Base-by-base conservation (phyloP, 2,329 filamentous ascomycete species). In the Tolypocladium album region DNA sequence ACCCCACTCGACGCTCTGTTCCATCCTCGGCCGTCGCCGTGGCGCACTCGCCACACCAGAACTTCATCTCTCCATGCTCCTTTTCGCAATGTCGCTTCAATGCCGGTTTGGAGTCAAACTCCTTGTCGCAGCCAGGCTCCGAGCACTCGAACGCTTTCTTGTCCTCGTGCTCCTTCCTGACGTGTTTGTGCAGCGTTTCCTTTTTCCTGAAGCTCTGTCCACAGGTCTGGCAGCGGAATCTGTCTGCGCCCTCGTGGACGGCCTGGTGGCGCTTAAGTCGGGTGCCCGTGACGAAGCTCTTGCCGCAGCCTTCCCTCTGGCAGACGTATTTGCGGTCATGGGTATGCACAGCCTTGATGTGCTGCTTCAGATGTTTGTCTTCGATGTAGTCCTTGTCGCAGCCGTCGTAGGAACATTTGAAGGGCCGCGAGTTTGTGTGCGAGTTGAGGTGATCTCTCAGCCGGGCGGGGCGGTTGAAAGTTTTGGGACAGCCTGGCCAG, bases 371-470 rank as follows among this genome's bases (percentile, higher is more conserved):
- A 74, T 97, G 92, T 67, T 93, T 93, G 65, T 90, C 85, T 63
- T 94, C 89, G 17, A 91, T 83, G 71, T 96, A 97, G 50, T 87
- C 83, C 76, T 96, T 97, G 67, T 85, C 83, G 70, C 93, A 97
- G 50, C 75, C 86, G 7, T 80, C 75, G 63, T 88, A 82, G 2
- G 80, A 77, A 69, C 93, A 97, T 45, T 80, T 79, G 72, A 89
- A 95, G 0, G 91, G 86, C 1, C 92, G 85, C 66, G 93, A 89
- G 66, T 93, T 91, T 58, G 85, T 93, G 72, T 97, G 93, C 1
- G 89, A 92, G 64, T 91, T 83, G 31, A 93, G 75, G 69, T 97
- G 93, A 61, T 90, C 86, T 61, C 88, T 81, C 4, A 97, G 80
- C 36, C 90, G 85, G 40, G 88, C 88, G 0, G 91, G 92, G 3